These are phyloP conservation scores for Xerocomus amazonicus DNA, from an alignment of 1,284 basidiomycete genomes.

Conservation along the genomic window DNA sequence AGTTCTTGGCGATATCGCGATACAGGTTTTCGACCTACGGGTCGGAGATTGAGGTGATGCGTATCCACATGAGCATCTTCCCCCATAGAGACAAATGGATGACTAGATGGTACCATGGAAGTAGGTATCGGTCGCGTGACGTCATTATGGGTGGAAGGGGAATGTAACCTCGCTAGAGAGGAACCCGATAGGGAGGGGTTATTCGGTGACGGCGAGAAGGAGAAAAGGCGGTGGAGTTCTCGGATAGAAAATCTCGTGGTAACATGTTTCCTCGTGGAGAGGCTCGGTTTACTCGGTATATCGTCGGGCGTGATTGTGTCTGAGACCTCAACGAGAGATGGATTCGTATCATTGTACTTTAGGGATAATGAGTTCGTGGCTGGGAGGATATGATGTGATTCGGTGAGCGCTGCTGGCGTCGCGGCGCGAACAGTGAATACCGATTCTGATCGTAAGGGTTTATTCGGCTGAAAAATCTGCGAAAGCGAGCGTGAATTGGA, in stretches of 20 bases:
- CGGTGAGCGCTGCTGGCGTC: slow-evolving; percentile 1
- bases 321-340: slow-evolving; percentile 8
- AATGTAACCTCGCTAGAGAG: no score
- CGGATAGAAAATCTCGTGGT: slow-evolving; percentile 28
- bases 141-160: neutral
- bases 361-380: slow-evolving; percentile 8
- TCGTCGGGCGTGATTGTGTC: slow-evolving; percentile 21
- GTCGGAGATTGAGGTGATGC: slow-evolving; percentile 21
- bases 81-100: slow-evolving; percentile 19
- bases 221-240: slow-evolving; percentile 34
- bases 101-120: slow-evolving; percentile 11
- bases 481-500: slow-evolving; percentile 24
- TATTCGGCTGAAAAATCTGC: slow-evolving; percentile 24
- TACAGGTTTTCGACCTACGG: slow-evolving; percentile 7
- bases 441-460: slow-evolving; percentile 10
- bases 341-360: slow-evolving; percentile 6
- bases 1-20: slow-evolving; percentile 7
- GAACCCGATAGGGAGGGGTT: neutral
- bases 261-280: slow-evolving; percentile 17
- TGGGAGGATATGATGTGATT: slow-evolving; percentile 4
- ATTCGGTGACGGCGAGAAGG: slow-evolving; percentile 35
- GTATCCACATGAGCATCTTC: slow-evolving; percentile 16
- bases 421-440: slow-evolving; percentile 3
- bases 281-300: slow-evolving; percentile 7
- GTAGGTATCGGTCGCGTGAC: slow-evolving; percentile 11